Percentiles rank a stretch among this genome's conserved stretches.
phyloP scores from a whole-genome alignment of 345 rosid species.

The Populus alba region DNA sequence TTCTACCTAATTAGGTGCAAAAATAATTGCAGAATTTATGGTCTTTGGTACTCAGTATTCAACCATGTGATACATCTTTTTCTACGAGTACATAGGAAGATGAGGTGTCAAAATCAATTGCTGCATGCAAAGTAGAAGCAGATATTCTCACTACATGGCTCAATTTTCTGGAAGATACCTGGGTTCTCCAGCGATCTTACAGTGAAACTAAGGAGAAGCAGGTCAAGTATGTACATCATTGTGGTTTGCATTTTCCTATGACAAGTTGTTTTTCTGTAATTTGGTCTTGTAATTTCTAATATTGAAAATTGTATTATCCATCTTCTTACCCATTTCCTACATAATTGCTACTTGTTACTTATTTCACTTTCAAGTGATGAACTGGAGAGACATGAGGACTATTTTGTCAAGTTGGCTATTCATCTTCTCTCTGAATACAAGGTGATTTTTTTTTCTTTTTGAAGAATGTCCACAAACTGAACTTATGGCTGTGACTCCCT shows the following conservation, averaged over 20 bases:
- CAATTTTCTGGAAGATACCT: constrained; percentile 87
- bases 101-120: constrained; percentile 73
- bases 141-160: constrained; percentile 82
- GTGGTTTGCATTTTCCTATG: constrained; percentile 3
- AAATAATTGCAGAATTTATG: not conserved
- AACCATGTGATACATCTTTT: constrained; percentile 7
- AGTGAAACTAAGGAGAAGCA: constrained; percentile 67
- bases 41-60: constrained; percentile 5
- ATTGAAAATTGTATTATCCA: not conserved
- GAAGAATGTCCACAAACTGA: not conserved
- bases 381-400: constrained; percentile 77
- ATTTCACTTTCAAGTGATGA: constrained; percentile 58
- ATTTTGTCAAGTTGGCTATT: constrained; percentile 63
- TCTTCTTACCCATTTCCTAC: not conserved
- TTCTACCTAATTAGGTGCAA: not conserved
- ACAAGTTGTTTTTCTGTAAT: not conserved
- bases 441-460: constrained; percentile 34
- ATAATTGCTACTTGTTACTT: constrained; percentile 20
- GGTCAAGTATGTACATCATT: constrained; percentile 55
- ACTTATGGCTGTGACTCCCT: not conserved
- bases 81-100: constrained; percentile 57
- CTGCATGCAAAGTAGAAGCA: constrained; percentile 72
- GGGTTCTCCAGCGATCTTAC: constrained; percentile 71
- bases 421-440: constrained; percentile 67
- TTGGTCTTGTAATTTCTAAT: not conserved